A percentile compares a stretch with the other conserved stretches of the same genome.
phyloP scores from a whole-genome alignment of 768 basidiomycete species.

The Trametes punicea region DNA sequence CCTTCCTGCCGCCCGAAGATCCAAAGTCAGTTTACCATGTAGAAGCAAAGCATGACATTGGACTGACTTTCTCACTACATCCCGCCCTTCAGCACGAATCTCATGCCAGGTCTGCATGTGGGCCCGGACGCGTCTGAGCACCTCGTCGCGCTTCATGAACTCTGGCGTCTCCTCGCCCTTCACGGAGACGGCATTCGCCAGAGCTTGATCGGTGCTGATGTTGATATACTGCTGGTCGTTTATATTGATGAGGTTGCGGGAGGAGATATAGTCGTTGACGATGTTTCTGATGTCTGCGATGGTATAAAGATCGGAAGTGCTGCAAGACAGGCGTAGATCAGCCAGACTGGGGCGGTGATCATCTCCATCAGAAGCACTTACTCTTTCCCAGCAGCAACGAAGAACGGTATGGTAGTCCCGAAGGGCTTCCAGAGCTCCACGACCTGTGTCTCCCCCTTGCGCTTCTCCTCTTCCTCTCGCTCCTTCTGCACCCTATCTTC shows the following conservation, averaged over 20 bases:
- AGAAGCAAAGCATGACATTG: not conserved
- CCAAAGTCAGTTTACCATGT: not conserved
- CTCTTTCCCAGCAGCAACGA: slow-evolving; percentile 63
- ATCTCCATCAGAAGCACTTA: slow-evolving; percentile 33
- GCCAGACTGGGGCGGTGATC: not conserved
- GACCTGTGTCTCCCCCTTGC: slow-evolving; percentile 50
- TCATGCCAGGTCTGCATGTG: slow-evolving; percentile 82
- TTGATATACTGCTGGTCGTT: slow-evolving; percentile 69
- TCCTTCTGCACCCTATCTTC: slow-evolving; percentile 52
- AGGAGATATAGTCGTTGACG: slow-evolving; percentile 60
- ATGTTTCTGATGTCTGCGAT: slow-evolving; percentile 51
- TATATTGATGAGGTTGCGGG: slow-evolving; percentile 60
- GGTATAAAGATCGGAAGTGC: slow-evolving; percentile 53
- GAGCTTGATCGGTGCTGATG: slow-evolving; percentile 44
- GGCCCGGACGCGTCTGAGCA: slow-evolving; percentile 48
- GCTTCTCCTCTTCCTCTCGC: slow-evolving; percentile 41
- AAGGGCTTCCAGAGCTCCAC: slow-evolving; percentile 78
- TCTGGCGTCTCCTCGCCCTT: slow-evolving; percentile 35
- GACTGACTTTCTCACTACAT: slow-evolving; percentile 57
- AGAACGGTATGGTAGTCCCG: slow-evolving; percentile 51
- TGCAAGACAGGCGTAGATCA: slow-evolving; percentile 32
- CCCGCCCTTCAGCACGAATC: slow-evolving; percentile 50
- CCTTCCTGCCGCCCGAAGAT: slow-evolving; percentile 54
- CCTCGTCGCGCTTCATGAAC: slow-evolving; percentile 66
- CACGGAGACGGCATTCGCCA: slow-evolving; percentile 31